A percentile compares a stretch with the other conserved stretches of the same genome.
Conservation (phyloP, 306 rosid genomes). For the Boehmeria nivea region DNA sequence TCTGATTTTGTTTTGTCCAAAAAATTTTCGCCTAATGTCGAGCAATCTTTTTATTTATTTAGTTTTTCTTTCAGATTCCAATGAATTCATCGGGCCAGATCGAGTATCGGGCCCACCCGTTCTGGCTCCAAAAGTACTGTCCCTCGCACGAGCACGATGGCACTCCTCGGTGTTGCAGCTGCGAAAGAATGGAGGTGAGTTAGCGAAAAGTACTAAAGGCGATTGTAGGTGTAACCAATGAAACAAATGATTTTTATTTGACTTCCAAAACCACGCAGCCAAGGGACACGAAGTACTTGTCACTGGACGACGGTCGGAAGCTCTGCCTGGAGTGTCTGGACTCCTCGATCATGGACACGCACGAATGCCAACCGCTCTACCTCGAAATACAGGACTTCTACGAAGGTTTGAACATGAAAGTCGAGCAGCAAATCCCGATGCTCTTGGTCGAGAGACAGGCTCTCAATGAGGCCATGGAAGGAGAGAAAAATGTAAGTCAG, state of each 20-base stretch:
- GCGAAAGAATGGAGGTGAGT: slow-evolving; percentile 99
- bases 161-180: slow-evolving; percentile 98
- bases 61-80: slow-evolving; percentile 66
- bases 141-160: slow-evolving; percentile 92
- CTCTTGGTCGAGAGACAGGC: slow-evolving; percentile 99
- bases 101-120: slow-evolving; percentile 96
- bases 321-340: slow-evolving; percentile 93
- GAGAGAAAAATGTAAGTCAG: slow-evolving; percentile 74
- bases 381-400: slow-evolving; percentile 94
- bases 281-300: slow-evolving; percentile 65
- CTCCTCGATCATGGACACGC: slow-evolving; percentile 93
- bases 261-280: slow-evolving; percentile 61
- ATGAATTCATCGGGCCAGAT: slow-evolving; percentile 82
- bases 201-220: no score
- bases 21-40: no score
- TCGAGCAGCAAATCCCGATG: slow-evolving; percentile 97
- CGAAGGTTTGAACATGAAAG: slow-evolving; percentile 91
- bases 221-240: no score
- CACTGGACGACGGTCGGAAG: slow-evolving; percentile 94
- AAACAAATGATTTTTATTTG: slow-evolving; percentile 12
- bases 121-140: slow-evolving; percentile 89
- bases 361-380: slow-evolving; percentile 96
- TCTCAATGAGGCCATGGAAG: slow-evolving; percentile 97
- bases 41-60: background rate
- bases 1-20: background rate